Evolutionary conservation across 148 eudicot genomes (phyloP).

Genomic region (Camellia lanceoleosa): DNA sequence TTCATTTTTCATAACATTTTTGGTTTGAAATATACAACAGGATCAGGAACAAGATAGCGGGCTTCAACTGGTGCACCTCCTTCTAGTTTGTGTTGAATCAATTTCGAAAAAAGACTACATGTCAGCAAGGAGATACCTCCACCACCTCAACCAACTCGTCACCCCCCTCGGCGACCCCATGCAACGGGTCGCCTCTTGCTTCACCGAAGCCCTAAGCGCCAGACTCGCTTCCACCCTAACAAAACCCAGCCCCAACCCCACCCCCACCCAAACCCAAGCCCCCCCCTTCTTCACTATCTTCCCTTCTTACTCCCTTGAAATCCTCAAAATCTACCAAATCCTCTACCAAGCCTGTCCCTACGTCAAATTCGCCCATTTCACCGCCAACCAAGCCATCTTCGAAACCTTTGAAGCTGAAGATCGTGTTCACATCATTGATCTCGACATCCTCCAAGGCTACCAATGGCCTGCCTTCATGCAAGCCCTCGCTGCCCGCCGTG

Average conservation of each 20-base stretch:
- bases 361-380: slow-evolving; percentile 44
- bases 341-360: slow-evolving; percentile 50
- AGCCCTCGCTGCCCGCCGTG: slow-evolving; percentile 39
- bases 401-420: slow-evolving; percentile 42
- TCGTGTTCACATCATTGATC: slow-evolving; percentile 42
- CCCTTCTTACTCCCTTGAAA: slow-evolving; percentile 39
- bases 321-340: slow-evolving; percentile 41
- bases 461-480: slow-evolving; percentile 52
- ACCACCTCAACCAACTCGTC: slow-evolving; percentile 46
- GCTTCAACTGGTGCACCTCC: slow-evolving; percentile 50
- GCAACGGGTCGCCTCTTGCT: slow-evolving; percentile 49
- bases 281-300: slow-evolving; percentile 25
- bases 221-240: slow-evolving; percentile 41
- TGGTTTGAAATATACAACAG: neutral
- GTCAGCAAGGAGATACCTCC: slow-evolving; percentile 39
- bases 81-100: slow-evolving; percentile 51
- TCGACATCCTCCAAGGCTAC: slow-evolving; percentile 42
- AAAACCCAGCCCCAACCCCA: slow-evolving; percentile 21
- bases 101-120: slow-evolving; percentile 47
- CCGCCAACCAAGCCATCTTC: slow-evolving; percentile 42
- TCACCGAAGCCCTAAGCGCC: slow-evolving; percentile 43
- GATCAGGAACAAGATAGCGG: slow-evolving; percentile 47
- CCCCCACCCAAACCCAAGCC: slow-evolving; percentile 21
- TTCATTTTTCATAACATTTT: too few relatives aligned
- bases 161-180: slow-evolving; percentile 45